Base-by-base conservation (phyloP, 805 yeast genomes). In the Brettanomyces naardenensis region DNA sequence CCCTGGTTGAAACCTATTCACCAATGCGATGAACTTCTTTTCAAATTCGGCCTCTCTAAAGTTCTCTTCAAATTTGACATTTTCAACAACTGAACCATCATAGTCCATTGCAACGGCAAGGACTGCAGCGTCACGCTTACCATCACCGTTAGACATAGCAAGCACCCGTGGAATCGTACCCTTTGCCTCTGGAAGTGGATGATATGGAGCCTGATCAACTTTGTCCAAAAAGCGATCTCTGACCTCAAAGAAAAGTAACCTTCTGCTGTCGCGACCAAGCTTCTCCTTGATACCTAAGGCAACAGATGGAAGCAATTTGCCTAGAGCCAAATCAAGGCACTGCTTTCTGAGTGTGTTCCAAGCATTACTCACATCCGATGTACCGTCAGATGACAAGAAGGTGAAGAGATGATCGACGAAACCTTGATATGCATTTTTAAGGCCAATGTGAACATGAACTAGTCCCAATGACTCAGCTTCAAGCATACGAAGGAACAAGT, bases 151-250 rank as follows among this genome's bases (percentile, higher is more conserved):
- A 0, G 95, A 74, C 22, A 92, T 51, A 0, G 95, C 78, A 45
- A 92, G 65, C 0, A 87, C 90, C 44, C 83, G 78, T 17, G 98
- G 95, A 37, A 78, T 69, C 4, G 95, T 83, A 32, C 97, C 95
- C 41, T 73, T 69, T 31, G 76, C 84, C 46, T 71, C 80, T 4
- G 84, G 81, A 33, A 73, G 70, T 5, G 97, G 95, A 48, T 83
- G 78, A 59, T 66, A 89, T 23, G 99, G 97, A 2, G 97, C 95
- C 64, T 89, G 97, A 56, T 90, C 92, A 26, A 92, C 69, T 51
- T 79, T 81, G 18, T 73, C 68, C 56, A 75, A 65, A 52, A 90
- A 82, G 21, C 72, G 66, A 31, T 72, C 69, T 47, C 97, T 79
- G 26, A 90, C 75, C 41, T 80, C 79, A 41, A 68, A 71, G 36